These are phyloP conservation scores for Tieghemostelium lacteum DNA, from an alignment of 78 protist genomes.

Conservation along the genomic window DNA sequence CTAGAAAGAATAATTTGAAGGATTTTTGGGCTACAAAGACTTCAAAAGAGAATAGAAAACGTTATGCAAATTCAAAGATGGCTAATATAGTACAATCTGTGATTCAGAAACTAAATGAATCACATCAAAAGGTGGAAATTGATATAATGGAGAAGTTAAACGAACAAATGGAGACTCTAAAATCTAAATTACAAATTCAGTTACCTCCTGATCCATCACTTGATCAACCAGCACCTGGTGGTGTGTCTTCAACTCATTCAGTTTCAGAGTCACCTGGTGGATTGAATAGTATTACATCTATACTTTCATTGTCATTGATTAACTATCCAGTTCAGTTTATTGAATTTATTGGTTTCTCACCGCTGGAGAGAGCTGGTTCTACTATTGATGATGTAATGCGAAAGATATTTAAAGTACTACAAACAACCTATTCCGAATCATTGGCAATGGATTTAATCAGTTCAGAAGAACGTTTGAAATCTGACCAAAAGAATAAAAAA, in stretches of 20 bases:
- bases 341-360: slow-evolving; percentile 65
- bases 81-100: slow-evolving; percentile 7
- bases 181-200: neutral
- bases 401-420: slow-evolving; percentile 38
- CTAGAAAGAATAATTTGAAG: slow-evolving; percentile 36
- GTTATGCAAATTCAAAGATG: slow-evolving; percentile 30
- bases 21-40: slow-evolving; percentile 40
- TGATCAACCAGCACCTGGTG: too few species aligned
- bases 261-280: slow-evolving; percentile 26
- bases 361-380: slow-evolving; percentile 66
- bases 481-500: neutral
- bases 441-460: slow-evolving; percentile 55
- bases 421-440: slow-evolving; percentile 16
- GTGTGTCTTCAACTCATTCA: neutral
- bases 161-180: slow-evolving; percentile 5
- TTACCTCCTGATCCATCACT: too few species aligned
- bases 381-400: slow-evolving; percentile 25
- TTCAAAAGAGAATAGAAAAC: slow-evolving; percentile 30
- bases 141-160: slow-evolving; percentile 32
- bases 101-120: slow-evolving; percentile 22
- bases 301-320: slow-evolving; percentile 21
- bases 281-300: slow-evolving; percentile 16
- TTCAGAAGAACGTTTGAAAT: neutral
- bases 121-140: slow-evolving; percentile 19
- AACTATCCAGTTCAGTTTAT: slow-evolving; percentile 45